These are phyloP conservation scores for Bassia scoparia DNA, from an alignment of 148 eudicot genomes.

Conservation along the genomic window DNA sequence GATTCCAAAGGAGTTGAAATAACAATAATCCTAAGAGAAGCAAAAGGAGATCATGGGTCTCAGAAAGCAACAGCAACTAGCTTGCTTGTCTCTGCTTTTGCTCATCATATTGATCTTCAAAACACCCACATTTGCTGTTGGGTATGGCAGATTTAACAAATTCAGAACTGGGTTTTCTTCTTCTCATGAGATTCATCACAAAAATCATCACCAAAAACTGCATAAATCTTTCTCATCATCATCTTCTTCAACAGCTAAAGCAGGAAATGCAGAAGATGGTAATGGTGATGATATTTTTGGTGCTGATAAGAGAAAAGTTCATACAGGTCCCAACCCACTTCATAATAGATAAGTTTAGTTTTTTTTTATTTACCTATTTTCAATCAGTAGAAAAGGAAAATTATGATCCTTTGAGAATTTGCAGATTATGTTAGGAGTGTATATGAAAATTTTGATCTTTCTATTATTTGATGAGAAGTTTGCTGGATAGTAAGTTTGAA, in stretches of 20 bases:
- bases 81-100: conserved; percentile 36
- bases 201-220: conserved; percentile 7
- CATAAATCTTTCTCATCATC: conserved; percentile 7
- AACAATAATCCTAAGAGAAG: neutral
- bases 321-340: conserved; percentile 88
- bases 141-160: conserved; percentile 37
- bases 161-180: conserved; percentile 26
- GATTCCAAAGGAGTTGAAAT: neutral
- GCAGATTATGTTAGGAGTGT: conserved; percentile 25
- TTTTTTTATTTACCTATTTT: neutral
- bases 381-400: neutral
- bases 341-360: conserved; percentile 68
- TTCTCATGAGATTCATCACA: conserved; percentile 2
- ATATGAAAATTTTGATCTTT: conserved; percentile 32
- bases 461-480: conserved; percentile 19
- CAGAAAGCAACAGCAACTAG: conserved; percentile 35
- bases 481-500: neutral
- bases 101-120: conserved; percentile 39
- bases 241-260: neutral
- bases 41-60: conserved; percentile 28
- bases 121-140: conserved; percentile 30
- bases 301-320: conserved; percentile 69
- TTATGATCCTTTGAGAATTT: conserved; percentile 13
- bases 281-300: conserved; percentile 44
- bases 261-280: conserved; percentile 12